Percentiles rank a stretch among this genome's conserved stretches.
Evolutionary conservation across 2,329 filamentous ascomycete species (phyloP).

Genomic region (Ramichloridium luteum): DNA sequence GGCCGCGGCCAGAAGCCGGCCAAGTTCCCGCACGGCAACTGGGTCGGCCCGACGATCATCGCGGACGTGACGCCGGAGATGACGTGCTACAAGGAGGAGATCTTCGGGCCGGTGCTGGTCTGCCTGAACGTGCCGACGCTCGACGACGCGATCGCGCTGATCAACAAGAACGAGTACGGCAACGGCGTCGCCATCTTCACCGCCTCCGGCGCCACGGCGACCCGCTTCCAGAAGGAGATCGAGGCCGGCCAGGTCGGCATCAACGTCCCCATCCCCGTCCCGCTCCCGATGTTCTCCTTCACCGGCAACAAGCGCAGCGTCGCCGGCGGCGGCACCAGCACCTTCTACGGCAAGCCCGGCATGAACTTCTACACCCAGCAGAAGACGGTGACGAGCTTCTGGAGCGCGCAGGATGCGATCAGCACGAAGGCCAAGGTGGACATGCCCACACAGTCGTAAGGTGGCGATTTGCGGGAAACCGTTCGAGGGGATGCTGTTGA

Average conservation of each 20-base stretch:
- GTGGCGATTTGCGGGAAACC: background rate
- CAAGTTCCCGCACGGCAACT: conserved; percentile 79
- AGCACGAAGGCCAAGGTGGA: conserved; percentile 73
- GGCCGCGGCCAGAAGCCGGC: conserved; percentile 60
- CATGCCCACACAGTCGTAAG: conserved; percentile 59
- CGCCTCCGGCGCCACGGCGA: conserved; percentile 61
- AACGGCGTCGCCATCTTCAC: conserved; percentile 83
- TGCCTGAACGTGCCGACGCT: conserved; percentile 67
- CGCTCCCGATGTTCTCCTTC: conserved; percentile 28
- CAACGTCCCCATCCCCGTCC: conserved; percentile 66
- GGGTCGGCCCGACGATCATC: conserved; percentile 72
- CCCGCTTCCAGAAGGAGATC: conserved; percentile 66
- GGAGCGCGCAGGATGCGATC: conserved; percentile 75
- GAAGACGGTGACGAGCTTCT: conserved; percentile 93
- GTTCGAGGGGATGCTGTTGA: no score
- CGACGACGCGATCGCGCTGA: conserved; percentile 67
- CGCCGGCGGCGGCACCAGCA: conserved; percentile 81
- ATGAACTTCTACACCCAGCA: conserved; percentile 92
- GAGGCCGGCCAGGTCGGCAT: conserved; percentile 78
- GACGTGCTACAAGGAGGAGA: conserved; percentile 75
- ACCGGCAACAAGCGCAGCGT: conserved; percentile 72
- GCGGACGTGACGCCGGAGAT: conserved; percentile 67
- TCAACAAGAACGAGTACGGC: conserved; percentile 78
- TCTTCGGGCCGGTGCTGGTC: conserved; percentile 74
- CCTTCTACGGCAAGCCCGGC: conserved; percentile 89